Evolutionary conservation across 306 rosid species (phyloP).

Genomic region (Sicyos edulis): DNA sequence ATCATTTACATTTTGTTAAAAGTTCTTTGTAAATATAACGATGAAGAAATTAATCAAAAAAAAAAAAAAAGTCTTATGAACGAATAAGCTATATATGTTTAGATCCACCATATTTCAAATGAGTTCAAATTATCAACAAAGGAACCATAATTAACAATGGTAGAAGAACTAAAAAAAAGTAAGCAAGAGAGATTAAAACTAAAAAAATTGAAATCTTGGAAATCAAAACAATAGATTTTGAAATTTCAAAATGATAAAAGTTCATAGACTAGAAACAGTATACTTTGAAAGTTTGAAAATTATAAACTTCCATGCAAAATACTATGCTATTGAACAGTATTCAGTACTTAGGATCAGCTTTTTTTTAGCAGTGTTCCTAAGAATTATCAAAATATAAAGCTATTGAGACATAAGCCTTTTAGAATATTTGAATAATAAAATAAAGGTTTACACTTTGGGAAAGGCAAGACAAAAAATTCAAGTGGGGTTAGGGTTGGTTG

Average conservation of each 20-base stretch:
- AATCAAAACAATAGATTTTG: neutral
- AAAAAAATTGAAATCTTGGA: too few species aligned
- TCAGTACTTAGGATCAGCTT: neutral
- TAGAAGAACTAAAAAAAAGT: too few species aligned
- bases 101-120: too few species aligned
- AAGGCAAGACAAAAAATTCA: constrained; percentile 30
- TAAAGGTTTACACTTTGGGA: neutral
- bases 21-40: neutral
- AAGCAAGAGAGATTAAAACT: neutral
- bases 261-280: neutral
- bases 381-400: neutral
- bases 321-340: neutral
- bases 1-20: neutral
- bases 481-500: constrained; percentile 35
- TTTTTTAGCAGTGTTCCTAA: neutral
- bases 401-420: neutral
- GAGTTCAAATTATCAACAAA: too few species aligned
- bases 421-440: neutral
- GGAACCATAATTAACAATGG: neutral
- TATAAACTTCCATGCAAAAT: neutral
- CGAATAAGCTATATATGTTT: too few species aligned
- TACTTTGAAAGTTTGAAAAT: neutral
- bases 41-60: neutral
- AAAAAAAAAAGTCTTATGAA: too few species aligned
- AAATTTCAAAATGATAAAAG: too few species aligned